phyloP scores from a whole-genome alignment of 192 early-diverging fungal species.

The Coemansia sp. region DNA sequence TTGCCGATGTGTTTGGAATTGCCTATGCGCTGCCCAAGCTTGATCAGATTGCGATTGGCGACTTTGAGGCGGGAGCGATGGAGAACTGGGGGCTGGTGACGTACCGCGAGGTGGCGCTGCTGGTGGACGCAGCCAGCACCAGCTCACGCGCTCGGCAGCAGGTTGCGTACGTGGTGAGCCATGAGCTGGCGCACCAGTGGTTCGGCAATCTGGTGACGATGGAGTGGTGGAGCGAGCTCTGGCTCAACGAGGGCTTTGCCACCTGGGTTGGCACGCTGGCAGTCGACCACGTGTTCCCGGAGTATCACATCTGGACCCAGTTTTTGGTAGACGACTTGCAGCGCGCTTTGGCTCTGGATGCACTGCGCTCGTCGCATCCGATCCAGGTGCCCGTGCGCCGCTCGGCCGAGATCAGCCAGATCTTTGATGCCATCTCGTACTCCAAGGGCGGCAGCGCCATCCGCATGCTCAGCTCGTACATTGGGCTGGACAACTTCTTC shows the following conservation, averaged over 20 bases:
- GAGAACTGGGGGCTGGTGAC: constrained; percentile 88
- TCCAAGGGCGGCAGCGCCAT: constrained; percentile 81
- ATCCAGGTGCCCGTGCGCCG: constrained; percentile 73
- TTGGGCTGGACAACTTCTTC: constrained; percentile 56
- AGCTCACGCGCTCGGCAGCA: constrained; percentile 57
- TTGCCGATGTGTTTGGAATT: constrained; percentile 66
- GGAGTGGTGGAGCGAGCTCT: constrained; percentile 69
- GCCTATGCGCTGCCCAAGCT: constrained; percentile 78
- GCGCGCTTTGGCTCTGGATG: constrained; percentile 70
- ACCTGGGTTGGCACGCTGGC: constrained; percentile 77
- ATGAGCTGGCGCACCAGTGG: constrained; percentile 84
- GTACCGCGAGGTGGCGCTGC: constrained; percentile 64
- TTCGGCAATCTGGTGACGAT: constrained; percentile 88
- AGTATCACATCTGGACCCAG: constrained; percentile 73
- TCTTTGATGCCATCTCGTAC: constrained; percentile 86
- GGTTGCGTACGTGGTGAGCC: constrained; percentile 71
- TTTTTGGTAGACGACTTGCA: constrained; percentile 67
- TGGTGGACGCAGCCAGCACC: constrained; percentile 66
- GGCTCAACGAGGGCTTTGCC: constrained; percentile 89
- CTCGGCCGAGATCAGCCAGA: constrained; percentile 73
- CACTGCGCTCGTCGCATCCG: constrained; percentile 77
- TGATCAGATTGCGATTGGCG: constrained; percentile 75
- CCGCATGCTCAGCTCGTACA: constrained; percentile 70
- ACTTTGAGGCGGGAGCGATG: constrained; percentile 79
- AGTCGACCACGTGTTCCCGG: constrained; percentile 71